phyloP scores from a whole-genome alignment of 345 rosid species.

The Camelina neglecta region DNA sequence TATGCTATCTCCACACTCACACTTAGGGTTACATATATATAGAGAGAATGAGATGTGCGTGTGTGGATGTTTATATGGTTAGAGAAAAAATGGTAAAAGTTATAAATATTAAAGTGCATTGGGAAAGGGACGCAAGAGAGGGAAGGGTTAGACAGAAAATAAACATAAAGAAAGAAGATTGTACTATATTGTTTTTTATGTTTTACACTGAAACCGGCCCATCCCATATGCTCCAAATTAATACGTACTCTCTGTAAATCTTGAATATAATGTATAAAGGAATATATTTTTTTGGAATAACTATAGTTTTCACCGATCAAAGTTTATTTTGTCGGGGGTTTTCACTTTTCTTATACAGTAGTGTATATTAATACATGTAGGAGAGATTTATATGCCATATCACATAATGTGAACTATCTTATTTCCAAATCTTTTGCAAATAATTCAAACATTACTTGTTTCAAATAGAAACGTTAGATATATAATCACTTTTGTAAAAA shows the following conservation, averaged over 20 bases:
- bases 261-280: constrained; percentile 25
- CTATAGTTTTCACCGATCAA: constrained; percentile 40
- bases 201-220: constrained; percentile 23
- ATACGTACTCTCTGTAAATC: constrained; percentile 21
- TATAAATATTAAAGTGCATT: constrained; percentile 31
- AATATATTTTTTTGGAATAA: constrained; percentile 22
- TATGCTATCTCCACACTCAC: neutral
- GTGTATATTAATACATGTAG: constrained; percentile 7
- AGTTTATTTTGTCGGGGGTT: constrained; percentile 28
- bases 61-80: constrained; percentile 24
- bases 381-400: neutral
- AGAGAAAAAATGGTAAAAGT: constrained; percentile 17
- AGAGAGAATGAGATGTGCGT: neutral
- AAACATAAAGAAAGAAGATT: constrained; percentile 44
- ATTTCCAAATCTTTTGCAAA: constrained; percentile 19
- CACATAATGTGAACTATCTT: constrained; percentile 14
- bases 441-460: constrained; percentile 25
- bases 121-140: constrained; percentile 45
- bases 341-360: constrained; percentile 32
- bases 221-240: constrained; percentile 31
- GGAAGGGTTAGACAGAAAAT: constrained; percentile 46
- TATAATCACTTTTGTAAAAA: neutral
- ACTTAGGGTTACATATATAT: constrained; percentile 19
- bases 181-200: constrained; percentile 39
- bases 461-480: constrained; percentile 14